Conservation (phyloP, 2,329 filamentous ascomycete genomes). For the Colletotrichum coccodes region DNA sequence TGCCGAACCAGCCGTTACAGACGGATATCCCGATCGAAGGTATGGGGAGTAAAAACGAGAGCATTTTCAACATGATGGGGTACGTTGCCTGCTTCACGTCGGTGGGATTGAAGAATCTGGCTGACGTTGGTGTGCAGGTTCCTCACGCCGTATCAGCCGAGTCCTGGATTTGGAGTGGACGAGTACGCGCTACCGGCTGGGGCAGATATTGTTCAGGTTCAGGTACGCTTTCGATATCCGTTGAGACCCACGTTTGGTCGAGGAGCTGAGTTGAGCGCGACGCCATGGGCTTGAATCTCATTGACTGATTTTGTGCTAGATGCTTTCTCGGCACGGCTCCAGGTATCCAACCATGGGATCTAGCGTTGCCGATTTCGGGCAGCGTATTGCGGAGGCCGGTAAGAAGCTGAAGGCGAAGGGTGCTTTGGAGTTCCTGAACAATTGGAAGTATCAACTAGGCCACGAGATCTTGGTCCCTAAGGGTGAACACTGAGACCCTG, state of each 20-base stretch:
- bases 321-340: conserved; percentile 79
- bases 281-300: neutral
- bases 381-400: conserved; percentile 65
- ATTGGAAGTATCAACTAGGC: conserved; percentile 76
- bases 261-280: too few relatives aligned
- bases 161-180: conserved; percentile 78
- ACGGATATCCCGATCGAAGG: conserved; percentile 75
- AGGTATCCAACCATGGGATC: conserved; percentile 75
- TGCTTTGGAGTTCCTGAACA: conserved; percentile 71
- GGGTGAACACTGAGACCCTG: conserved; percentile 43
- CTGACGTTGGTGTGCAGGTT: conserved; percentile 45
- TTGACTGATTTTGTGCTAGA: conserved; percentile 49
- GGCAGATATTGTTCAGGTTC: conserved; percentile 75
- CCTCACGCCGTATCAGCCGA: conserved; percentile 76
- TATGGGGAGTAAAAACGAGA: conserved; percentile 63
- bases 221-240: conserved; percentile 42
- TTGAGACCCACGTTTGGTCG: neutral
- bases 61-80: conserved; percentile 78
- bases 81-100: conserved; percentile 34
- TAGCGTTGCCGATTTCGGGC: conserved; percentile 64
- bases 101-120: neutral
- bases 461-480: conserved; percentile 77
- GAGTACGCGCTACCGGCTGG: conserved; percentile 76
- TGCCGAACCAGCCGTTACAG: conserved; percentile 76
- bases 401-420: conserved; percentile 67